These are phyloP conservation scores for Lachnellula cervina DNA, from an alignment of 2,329 filamentous ascomycete species.

Conservation along the genomic window DNA sequence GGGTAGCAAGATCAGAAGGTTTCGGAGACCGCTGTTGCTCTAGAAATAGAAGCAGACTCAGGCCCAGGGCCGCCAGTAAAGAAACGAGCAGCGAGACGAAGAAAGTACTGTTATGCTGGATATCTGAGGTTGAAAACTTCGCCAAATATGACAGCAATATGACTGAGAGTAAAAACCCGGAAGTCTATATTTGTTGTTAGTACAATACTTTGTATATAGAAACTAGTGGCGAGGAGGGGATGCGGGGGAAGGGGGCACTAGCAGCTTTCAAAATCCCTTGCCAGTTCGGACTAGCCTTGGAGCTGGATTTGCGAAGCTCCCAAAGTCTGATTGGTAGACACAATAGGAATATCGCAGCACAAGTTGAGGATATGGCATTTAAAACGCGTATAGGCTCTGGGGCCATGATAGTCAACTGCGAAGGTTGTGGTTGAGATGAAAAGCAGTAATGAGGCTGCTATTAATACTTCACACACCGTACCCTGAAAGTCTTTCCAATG, in stretches of 20 bases:
- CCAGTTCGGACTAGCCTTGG: not conserved
- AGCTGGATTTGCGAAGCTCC: conserved; percentile 1
- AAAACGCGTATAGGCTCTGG: not conserved
- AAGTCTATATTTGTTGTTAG: not conserved
- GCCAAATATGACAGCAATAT: not conserved
- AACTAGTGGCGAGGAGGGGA: not conserved
- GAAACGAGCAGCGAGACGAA: conserved; percentile 9
- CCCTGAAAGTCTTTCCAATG: no score
- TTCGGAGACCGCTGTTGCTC: conserved; percentile 11
- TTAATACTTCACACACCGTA: no score
- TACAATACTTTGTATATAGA: not conserved
- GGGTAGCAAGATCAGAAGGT: conserved; percentile 12
- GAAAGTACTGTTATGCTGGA: not conserved
- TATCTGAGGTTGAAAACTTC: not conserved
- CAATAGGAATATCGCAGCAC: not conserved
- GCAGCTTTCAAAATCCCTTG: conserved; percentile 4
- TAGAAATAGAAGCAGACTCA: conserved; percentile 14
- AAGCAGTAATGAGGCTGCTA: no score
- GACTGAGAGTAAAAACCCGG: conserved; percentile 2
- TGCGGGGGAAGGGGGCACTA: not conserved
- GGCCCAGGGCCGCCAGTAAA: conserved; percentile 10
- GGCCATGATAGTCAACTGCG: not conserved
- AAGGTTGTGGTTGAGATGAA: no score
- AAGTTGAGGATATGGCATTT: not conserved
- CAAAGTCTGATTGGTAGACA: conserved; percentile 4